Evolutionary conservation across 176 grass and related monocot genomes (phyloP).

Genomic region (Oryza officinalis): DNA sequence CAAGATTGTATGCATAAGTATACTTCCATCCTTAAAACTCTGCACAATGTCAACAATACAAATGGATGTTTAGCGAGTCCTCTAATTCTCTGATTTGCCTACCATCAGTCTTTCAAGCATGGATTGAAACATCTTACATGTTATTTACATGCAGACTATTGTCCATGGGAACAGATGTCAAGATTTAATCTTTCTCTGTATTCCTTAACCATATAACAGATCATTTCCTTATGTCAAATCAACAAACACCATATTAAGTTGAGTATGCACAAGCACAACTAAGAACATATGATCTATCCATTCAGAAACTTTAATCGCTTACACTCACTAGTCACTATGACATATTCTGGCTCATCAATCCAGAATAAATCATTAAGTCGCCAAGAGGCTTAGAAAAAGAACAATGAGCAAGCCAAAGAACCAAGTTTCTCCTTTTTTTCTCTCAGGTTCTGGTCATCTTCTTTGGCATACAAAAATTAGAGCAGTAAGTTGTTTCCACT

Average conservation of each 20-base stretch:
- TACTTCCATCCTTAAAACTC: slow-evolving; percentile 4
- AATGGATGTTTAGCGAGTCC: slow-evolving; percentile 15
- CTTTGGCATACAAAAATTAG: slow-evolving; percentile 19
- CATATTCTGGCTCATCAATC: slow-evolving; percentile 16
- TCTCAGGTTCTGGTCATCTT: slow-evolving; percentile 5
- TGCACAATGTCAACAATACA: slow-evolving; percentile 14
- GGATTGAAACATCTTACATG: slow-evolving; percentile 20
- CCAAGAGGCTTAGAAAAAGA: neutral
- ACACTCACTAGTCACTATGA: slow-evolving; percentile 4
- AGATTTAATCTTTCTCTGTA: slow-evolving; percentile 7
- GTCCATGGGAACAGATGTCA: slow-evolving; percentile 21
- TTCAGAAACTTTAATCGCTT: neutral
- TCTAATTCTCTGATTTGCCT: slow-evolving; percentile 2
- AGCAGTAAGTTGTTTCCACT: slow-evolving; percentile 6
- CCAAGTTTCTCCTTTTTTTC: neutral
- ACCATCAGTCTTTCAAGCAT: slow-evolving; percentile 10
- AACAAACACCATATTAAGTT: slow-evolving; percentile 24
- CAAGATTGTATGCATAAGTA: slow-evolving; percentile 21
- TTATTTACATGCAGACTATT: neutral
- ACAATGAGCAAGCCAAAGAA: neutral
- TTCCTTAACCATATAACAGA: neutral
- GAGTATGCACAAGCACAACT: neutral
- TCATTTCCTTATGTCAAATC: neutral
- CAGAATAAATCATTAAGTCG: slow-evolving; percentile 15
- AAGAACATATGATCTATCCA: neutral